Percentiles rank a stretch among this genome's conserved stretches.
These are phyloP conservation scores for Pythium sukuiense DNA, from an alignment of 352 stramenopile genomes.

Conservation along the genomic window DNA sequence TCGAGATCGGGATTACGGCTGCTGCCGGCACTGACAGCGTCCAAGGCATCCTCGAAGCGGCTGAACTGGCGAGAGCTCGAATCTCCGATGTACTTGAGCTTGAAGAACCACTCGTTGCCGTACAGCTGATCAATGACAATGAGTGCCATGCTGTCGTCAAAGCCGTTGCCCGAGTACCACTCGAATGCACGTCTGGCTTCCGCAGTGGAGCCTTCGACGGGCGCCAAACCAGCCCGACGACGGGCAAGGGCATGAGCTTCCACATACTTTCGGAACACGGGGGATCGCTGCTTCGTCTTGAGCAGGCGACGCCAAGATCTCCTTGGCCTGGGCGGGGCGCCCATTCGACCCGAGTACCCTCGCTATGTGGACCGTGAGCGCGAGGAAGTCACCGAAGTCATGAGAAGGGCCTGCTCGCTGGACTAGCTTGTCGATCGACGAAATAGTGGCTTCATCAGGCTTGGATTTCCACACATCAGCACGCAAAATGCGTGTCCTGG, in stretches of 20 bases:
- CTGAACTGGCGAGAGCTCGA: background rate
- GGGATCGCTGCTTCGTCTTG: slow-evolving; percentile 11
- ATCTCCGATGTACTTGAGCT: background rate
- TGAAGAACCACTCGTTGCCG: background rate
- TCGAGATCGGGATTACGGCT: background rate
- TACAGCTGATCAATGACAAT: background rate
- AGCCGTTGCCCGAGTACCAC: slow-evolving; percentile 3
- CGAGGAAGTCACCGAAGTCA: slow-evolving; percentile 14
- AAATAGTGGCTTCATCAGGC: background rate
- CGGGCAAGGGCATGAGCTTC: background rate
- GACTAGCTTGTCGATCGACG: slow-evolving; percentile 5
- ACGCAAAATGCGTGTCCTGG: background rate
- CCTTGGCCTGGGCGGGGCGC: slow-evolving; percentile 6
- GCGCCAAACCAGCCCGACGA: background rate
- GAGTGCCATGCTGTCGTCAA: background rate
- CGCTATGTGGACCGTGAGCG: slow-evolving; percentile 7
- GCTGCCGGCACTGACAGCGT: no score
- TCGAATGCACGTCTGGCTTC: slow-evolving; percentile 3
- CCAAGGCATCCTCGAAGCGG: background rate
- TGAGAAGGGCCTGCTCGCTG: background rate
- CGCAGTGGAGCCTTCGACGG: background rate
- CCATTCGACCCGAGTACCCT: background rate
- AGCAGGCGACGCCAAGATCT: slow-evolving; percentile 11
- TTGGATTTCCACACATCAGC: background rate
- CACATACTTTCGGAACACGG: slow-evolving; percentile 9